phyloP scores from a whole-genome alignment of 768 basidiomycete genomes.

The Mycena polygramma region DNA sequence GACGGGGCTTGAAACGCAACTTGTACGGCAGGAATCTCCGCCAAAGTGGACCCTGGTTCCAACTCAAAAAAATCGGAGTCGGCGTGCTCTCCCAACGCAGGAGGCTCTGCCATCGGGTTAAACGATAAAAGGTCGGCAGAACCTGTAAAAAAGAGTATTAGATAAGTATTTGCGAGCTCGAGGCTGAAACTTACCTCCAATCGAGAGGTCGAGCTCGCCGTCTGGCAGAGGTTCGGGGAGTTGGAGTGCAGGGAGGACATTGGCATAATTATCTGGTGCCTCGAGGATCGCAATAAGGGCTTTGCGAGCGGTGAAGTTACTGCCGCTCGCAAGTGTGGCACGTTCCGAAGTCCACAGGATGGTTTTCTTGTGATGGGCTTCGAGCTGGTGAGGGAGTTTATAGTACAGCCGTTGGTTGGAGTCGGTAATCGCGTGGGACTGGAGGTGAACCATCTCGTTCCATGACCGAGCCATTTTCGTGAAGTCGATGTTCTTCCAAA shows the following conservation, averaged over 20 bases:
- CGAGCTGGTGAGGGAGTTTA: constrained; percentile 10
- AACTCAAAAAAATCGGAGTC: no score
- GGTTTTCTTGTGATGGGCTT: constrained; percentile 13
- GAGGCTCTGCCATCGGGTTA: no score
- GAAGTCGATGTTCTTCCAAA: constrained; percentile 10
- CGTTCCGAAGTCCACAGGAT: neutral
- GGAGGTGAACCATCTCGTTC: constrained; percentile 3
- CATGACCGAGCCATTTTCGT: neutral
- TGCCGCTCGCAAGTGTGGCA: neutral
- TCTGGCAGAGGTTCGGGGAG: neutral
- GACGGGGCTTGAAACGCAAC: no score
- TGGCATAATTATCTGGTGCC: neutral
- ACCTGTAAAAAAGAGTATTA: no score
- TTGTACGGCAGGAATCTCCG: no score
- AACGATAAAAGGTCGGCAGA: no score
- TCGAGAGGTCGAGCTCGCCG: constrained; percentile 7
- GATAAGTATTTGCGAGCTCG: no score
- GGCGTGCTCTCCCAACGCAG: no score
- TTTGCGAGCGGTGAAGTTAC: constrained; percentile 6
- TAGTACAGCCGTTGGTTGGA: constrained; percentile 5
- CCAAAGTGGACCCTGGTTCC: no score
- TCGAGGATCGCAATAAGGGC: neutral
- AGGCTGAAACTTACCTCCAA: neutral
- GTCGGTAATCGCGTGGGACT: neutral
- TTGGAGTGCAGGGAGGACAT: neutral